Base-by-base conservation (phyloP, 768 basidiomycete species). In the Arthromyces matolae region DNA sequence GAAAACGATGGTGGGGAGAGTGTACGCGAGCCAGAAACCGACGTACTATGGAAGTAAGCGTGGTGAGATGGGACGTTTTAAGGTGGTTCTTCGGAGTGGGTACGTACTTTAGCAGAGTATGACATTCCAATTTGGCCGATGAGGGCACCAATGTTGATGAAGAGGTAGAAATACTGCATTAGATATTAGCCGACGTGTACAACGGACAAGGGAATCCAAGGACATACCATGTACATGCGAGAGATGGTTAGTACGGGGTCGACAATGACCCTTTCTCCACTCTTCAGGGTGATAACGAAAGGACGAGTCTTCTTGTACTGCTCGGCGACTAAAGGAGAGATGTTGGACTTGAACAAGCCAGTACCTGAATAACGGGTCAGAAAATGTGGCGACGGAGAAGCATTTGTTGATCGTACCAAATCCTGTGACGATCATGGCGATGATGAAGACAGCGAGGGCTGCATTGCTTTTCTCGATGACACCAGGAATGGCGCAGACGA, bases 311-410 rank as follows among this genome's bases (percentile, higher is more conserved):
- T 69, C 45, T 66, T 72, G 57, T 85, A 84, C 58, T 89, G 88
- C 61, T 89, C 88, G 5, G 88, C 88, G 23, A 89, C 73, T 52
- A 90, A 69, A 3, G 87, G 86, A 1, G 82, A 83, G 54, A 89
- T 81, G 62, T 88, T 89, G 1, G 81, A 64, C 65, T 89, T 88
- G 77, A 89, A 86, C n/a, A 81, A 69, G 5, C 85, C 86, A 13
- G 85, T 77, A 8, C 85, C 80, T 66, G 13, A 8, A 19, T 27
- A n/a, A 18, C 20, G 24, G 14, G 16, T 25, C 19, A 45, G 42
- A 42, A 32, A 10, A 22, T 16, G 36, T 34, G 24, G 37, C 13
- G 18, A 5, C 13, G 24, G 28, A 7, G 27, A 25, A 34, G 29
- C 8, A n/a, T 22, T 13, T 18, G 25, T 22, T n/a, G 13, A 2